Evolutionary conservation across 805 yeast genomes (phyloP).

Genomic region (Lipomyces oligophaga): DNA sequence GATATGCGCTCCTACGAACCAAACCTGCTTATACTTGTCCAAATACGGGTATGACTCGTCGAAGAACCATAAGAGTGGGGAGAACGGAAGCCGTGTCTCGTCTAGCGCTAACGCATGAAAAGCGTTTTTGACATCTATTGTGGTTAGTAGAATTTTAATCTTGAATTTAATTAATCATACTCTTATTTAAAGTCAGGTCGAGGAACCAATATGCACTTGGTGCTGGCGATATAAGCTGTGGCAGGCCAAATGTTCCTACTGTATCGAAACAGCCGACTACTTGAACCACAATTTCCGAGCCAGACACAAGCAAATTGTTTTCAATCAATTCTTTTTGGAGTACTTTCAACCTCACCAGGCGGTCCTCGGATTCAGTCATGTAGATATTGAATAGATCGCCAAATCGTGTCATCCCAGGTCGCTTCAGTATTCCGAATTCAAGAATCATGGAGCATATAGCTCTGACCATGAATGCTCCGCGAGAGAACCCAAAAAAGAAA

Average conservation of each 20-base stretch:
- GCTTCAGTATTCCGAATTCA: conserved; percentile 13
- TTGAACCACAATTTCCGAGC: background rate
- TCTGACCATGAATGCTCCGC: conserved; percentile 22
- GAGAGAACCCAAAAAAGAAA: conserved; percentile 24
- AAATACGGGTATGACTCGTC: background rate
- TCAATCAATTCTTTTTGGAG: background rate
- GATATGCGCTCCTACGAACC: conserved; percentile 22
- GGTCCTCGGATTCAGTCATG: background rate
- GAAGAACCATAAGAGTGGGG: conserved; percentile 21
- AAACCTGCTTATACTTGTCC: conserved; percentile 14
- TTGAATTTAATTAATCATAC: conserved; percentile 2
- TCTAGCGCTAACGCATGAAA: conserved; percentile 24
- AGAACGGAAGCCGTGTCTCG: conserved; percentile 13
- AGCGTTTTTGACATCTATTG: conserved; percentile 19
- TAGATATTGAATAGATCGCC: conserved; percentile 13
- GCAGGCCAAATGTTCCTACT: conserved; percentile 26
- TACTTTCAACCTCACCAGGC: background rate
- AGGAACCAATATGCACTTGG: conserved; percentile 6
- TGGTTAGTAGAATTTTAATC: no score
- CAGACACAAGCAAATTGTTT: background rate
- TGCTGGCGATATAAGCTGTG: conserved; percentile 1
- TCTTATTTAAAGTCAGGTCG: conserved; percentile 4
- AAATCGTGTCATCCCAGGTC: conserved; percentile 19
- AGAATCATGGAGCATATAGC: conserved; percentile 15
- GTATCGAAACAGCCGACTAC: conserved; percentile 26